phyloP scores from a whole-genome alignment of 192 early-diverging fungal species.

The Pilaira anomala region DNA sequence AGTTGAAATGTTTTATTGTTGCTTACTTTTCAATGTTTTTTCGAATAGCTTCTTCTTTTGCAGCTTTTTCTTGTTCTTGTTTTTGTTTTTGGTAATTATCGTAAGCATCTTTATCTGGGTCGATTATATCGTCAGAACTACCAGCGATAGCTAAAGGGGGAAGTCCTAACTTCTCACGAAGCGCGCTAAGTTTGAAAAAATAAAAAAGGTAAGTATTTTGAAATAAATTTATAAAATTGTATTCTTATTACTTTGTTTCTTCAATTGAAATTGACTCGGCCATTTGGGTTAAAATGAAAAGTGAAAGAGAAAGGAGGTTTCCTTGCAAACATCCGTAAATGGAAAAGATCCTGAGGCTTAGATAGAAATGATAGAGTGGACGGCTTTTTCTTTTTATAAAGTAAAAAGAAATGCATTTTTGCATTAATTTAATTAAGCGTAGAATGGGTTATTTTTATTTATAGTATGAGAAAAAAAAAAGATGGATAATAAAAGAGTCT shows the following conservation, averaged over 20 bases:
- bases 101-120: slow-evolving; percentile 45
- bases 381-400: too few relatives aligned
- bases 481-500: not conserved
- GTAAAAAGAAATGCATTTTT: too few relatives aligned
- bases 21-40: slow-evolving; percentile 53
- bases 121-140: slow-evolving; percentile 32
- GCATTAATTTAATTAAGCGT: too few relatives aligned
- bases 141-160: slow-evolving; percentile 35
- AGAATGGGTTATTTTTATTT: not conserved
- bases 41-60: slow-evolving; percentile 46
- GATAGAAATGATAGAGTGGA: too few relatives aligned
- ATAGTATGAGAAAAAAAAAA: slow-evolving; percentile 3
- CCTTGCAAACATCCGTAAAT: too few relatives aligned
- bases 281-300: slow-evolving; percentile 8
- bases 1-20: not conserved
- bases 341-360: too few relatives aligned
- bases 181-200: slow-evolving; percentile 38
- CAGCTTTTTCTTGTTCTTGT: slow-evolving; percentile 49
- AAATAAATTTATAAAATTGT: not conserved
- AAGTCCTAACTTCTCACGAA: slow-evolving; percentile 53
- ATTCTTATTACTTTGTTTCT: slow-evolving; percentile 48
- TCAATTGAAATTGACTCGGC: slow-evolving; percentile 46
- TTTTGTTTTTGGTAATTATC: slow-evolving; percentile 55
- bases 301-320: not conserved
- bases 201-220: not conserved